phyloP scores from a whole-genome alignment of 2,329 filamentous ascomycete genomes.

The Colletotrichum destructivum region DNA sequence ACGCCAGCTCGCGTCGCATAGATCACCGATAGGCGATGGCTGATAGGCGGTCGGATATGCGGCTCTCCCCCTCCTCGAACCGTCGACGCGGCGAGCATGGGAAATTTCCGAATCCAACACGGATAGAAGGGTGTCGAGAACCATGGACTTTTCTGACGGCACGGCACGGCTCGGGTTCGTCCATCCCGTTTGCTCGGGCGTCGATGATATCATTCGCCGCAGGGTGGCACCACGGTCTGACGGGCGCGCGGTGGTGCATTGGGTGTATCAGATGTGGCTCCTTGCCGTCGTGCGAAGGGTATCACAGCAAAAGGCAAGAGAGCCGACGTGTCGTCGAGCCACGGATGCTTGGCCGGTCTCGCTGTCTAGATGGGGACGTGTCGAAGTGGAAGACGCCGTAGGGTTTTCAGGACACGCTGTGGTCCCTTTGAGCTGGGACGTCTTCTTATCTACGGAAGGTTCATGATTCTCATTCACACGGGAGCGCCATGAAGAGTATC shows the following conservation, averaged over 20 bases:
- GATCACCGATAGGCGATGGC: not conserved
- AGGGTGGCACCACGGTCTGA: not conserved
- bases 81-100: not conserved
- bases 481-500: too few species aligned
- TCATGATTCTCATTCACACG: too few species aligned
- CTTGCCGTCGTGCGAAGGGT: not conserved
- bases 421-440: too few species aligned
- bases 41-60: not conserved
- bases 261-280: not conserved
- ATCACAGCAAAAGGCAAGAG: too few species aligned
- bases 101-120: too few species aligned
- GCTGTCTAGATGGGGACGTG: not conserved
- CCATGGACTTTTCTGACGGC: not conserved
- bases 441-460: too few species aligned
- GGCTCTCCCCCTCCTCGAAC: too few species aligned
- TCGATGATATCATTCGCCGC: not conserved
- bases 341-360: not conserved
- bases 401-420: too few species aligned
- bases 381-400: too few species aligned
- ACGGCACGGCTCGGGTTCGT: not conserved
- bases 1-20: not conserved
- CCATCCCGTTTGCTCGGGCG: not conserved
- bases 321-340: too few species aligned
- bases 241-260: not conserved
- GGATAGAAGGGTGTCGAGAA: too few species aligned